phyloP scores from a whole-genome alignment of 2,329 filamentous ascomycete species.

The Alternaria metachromatica region DNA sequence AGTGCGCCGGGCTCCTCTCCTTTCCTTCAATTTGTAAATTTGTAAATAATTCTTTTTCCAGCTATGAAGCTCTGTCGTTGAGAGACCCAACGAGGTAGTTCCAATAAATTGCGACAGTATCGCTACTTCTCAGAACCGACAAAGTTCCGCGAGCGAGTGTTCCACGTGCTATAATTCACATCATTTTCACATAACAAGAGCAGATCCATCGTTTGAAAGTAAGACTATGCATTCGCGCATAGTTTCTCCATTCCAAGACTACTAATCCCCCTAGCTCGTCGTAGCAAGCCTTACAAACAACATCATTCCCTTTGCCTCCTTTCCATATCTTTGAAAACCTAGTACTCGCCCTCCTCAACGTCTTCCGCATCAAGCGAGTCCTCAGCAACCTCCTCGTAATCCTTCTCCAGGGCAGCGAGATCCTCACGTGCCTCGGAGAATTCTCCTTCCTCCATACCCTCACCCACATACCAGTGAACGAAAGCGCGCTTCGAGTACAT shows the following conservation, averaged over 20 bases:
- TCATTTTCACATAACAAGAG: not conserved
- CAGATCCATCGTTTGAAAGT: not conserved
- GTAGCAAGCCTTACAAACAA: constrained; percentile 28
- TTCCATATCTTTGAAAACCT: constrained; percentile 2
- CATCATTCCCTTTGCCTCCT: not conserved
- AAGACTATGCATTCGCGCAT: not conserved
- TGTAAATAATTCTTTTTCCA: not conserved
- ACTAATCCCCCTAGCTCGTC: not conserved
- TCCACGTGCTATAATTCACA: not conserved
- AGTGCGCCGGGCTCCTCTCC: constrained; percentile 3
- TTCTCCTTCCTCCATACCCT: constrained; percentile 92
- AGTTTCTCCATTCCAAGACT: not conserved
- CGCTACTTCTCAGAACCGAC: not conserved
- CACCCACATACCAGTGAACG: constrained; percentile 82
- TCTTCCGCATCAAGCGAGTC: constrained; percentile 69
- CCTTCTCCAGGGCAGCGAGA: constrained; percentile 82
- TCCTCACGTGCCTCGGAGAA: constrained; percentile 89
- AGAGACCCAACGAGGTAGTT: not conserved
- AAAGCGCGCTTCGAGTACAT: constrained; percentile 82
- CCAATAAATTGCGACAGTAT: not conserved
- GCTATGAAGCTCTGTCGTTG: not conserved
- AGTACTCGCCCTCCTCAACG: constrained; percentile 58
- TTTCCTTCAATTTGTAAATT: not conserved
- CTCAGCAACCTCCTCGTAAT: constrained; percentile 83
- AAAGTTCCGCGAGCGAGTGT: not conserved